phyloP scores from a whole-genome alignment of 1,284 basidiomycete species.

The Exobasidium rhododendri region DNA sequence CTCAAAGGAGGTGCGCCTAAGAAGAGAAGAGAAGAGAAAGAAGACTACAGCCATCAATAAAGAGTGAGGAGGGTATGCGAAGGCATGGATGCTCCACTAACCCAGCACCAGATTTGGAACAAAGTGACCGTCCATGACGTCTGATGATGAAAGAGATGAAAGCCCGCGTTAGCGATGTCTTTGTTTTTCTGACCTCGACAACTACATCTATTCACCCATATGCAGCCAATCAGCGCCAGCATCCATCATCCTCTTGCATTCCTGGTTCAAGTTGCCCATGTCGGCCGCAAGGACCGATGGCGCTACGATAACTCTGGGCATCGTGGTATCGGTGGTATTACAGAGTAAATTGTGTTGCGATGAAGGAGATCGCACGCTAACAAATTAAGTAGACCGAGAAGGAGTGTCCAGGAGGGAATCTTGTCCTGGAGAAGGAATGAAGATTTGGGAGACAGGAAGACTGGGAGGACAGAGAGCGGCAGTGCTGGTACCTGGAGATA shows the following conservation, averaged over 20 bases:
- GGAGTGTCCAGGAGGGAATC: background rate
- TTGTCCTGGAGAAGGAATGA: background rate
- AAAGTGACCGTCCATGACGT: conserved; percentile 65
- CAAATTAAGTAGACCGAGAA: too few species aligned
- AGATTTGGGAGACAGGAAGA: too few species aligned
- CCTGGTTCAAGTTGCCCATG: conserved; percentile 51
- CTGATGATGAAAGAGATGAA: conserved; percentile 17
- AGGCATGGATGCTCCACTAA: too few species aligned
- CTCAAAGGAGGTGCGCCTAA: conserved; percentile 10
- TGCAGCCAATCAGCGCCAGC: conserved; percentile 54
- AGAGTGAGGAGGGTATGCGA: too few species aligned
- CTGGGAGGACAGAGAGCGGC: too few species aligned
- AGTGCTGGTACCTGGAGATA: too few species aligned
- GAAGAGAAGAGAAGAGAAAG: too few species aligned
- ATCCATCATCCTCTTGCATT: conserved; percentile 52
- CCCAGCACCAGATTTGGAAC: conserved; percentile 80
- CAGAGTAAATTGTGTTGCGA: too few species aligned
- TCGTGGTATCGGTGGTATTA: too few species aligned
- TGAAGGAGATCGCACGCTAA: too few species aligned
- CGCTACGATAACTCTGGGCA: conserved; percentile 50
- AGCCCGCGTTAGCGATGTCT: background rate
- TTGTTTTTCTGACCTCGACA: background rate
- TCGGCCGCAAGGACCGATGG: conserved; percentile 53
- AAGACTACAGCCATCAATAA: too few species aligned
- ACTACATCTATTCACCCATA: conserved; percentile 37